Evolutionary conservation across 2,329 filamentous ascomycete species (phyloP).

Genomic region (Ophiostoma ulmi): DNA sequence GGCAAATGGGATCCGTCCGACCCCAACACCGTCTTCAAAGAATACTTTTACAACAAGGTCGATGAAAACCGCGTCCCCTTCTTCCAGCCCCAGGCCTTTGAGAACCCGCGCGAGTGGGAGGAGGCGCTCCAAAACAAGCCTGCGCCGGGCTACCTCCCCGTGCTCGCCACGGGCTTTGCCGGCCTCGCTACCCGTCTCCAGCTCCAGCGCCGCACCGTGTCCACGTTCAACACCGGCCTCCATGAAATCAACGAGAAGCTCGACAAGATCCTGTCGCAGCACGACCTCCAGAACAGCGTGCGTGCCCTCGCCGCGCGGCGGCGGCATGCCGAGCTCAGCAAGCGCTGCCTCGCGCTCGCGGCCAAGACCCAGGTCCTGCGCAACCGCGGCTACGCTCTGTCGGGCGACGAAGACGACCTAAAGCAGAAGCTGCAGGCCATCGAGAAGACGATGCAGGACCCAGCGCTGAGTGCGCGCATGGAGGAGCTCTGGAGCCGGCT

Average conservation of each 20-base stretch:
- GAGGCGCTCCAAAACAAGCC: constrained; percentile 77
- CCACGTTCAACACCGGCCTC: constrained; percentile 63
- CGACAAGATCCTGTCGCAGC: constrained; percentile 65
- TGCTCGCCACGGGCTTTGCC: constrained; percentile 68
- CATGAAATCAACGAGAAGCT: constrained; percentile 76
- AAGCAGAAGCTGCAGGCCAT: constrained; percentile 65
- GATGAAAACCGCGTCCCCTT: constrained; percentile 69
- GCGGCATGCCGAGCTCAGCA: constrained; percentile 66
- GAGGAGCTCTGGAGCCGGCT: constrained; percentile 84
- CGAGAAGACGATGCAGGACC: constrained; percentile 67
- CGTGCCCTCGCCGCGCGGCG: constrained; percentile 66
- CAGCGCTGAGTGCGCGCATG: constrained; percentile 66
- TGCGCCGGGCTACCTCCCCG: constrained; percentile 68
- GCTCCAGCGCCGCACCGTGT: constrained; percentile 64
- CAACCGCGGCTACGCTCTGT: constrained; percentile 75
- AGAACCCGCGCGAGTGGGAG: constrained; percentile 77
- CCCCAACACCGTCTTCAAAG: constrained; percentile 67
- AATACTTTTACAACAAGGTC: constrained; percentile 85
- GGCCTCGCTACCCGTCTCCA: constrained; percentile 67
- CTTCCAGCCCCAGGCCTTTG: constrained; percentile 63
- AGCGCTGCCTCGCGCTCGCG: constrained; percentile 68
- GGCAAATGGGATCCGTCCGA: constrained; percentile 69
- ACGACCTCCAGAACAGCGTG: constrained; percentile 71
- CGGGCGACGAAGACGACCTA: constrained; percentile 72
- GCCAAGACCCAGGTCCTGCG: constrained; percentile 75